Evolutionary conservation across 2,329 filamentous ascomycete genomes (phyloP).

Genomic region (Aspergillus intermedius): DNA sequence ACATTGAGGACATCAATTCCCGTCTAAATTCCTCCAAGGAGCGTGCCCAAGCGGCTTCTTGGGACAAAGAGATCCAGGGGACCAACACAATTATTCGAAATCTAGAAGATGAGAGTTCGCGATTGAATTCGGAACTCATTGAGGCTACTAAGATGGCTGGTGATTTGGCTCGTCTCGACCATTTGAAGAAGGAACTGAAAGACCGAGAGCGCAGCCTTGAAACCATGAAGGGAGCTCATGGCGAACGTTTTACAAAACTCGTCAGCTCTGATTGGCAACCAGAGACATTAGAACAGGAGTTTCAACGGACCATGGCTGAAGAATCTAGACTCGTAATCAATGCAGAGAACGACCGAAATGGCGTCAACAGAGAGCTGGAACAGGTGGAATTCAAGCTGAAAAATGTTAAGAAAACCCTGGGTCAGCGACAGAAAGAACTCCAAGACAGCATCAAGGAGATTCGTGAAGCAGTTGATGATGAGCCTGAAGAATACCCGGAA

Average conservation of each 20-base stretch:
- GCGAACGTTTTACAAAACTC: slow-evolving; percentile 59
- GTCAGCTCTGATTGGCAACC: slow-evolving; percentile 63
- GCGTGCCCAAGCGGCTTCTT: slow-evolving; percentile 58
- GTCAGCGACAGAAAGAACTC: slow-evolving; percentile 58
- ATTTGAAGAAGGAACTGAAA: slow-evolving; percentile 71
- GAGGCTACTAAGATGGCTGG: slow-evolving; percentile 74
- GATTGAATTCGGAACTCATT: slow-evolving; percentile 70
- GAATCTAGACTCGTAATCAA: slow-evolving; percentile 56
- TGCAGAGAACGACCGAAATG: slow-evolving; percentile 64
- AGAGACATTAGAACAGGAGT: slow-evolving; percentile 63
- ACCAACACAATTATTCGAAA: slow-evolving; percentile 60
- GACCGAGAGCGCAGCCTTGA: slow-evolving; percentile 68
- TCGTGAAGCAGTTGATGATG: slow-evolving; percentile 50
- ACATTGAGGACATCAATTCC: slow-evolving; percentile 61
- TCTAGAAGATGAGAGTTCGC: slow-evolving; percentile 65
- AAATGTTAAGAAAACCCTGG: slow-evolving; percentile 57
- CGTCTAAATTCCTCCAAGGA: slow-evolving; percentile 57
- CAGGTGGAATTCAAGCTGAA: slow-evolving; percentile 69
- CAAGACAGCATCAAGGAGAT: slow-evolving; percentile 57
- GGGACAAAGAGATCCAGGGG: slow-evolving; percentile 63
- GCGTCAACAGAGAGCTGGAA: slow-evolving; percentile 63
- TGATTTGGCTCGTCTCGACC: slow-evolving; percentile 76
- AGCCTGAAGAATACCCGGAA: slow-evolving; percentile 46
- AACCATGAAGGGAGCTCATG: slow-evolving; percentile 70
- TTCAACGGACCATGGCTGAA: slow-evolving; percentile 55